Evolutionary conservation across 1,139 yeast genomes (phyloP).

Genomic region (Protomyces macrosporus): DNA sequence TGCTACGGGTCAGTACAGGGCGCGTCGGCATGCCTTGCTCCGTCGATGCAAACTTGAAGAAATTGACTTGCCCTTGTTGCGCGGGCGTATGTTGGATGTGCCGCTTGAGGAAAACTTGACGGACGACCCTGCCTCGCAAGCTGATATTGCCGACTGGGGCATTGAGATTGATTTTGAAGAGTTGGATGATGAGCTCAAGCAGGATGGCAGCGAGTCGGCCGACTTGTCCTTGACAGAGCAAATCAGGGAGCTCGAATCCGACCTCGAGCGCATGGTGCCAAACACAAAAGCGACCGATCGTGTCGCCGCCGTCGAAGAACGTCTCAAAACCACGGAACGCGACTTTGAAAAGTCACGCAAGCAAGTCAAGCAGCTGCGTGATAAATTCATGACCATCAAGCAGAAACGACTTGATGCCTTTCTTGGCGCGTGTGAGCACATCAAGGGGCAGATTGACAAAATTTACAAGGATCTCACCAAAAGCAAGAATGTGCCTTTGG

Average conservation of each 20-base stretch:
- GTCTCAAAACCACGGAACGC: slow-evolving; percentile 55
- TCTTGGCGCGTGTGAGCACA: slow-evolving; percentile 69
- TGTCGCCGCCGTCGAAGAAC: slow-evolving; percentile 60
- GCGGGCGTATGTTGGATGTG: slow-evolving; percentile 53
- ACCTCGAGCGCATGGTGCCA: slow-evolving; percentile 63
- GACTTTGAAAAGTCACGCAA: slow-evolving; percentile 63
- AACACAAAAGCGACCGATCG: slow-evolving; percentile 77
- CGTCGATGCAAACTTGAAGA: slow-evolving; percentile 73
- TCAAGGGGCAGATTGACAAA: slow-evolving; percentile 63
- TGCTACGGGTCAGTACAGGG: slow-evolving; percentile 50
- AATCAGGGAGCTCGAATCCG: slow-evolving; percentile 52
- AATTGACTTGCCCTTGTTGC: slow-evolving; percentile 57
- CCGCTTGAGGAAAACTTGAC: slow-evolving; percentile 40
- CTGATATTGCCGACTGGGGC: slow-evolving; percentile 41
- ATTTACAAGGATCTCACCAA: slow-evolving; percentile 86
- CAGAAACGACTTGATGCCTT: slow-evolving; percentile 57
- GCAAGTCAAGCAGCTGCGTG: slow-evolving; percentile 53
- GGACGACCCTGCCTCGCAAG: slow-evolving; percentile 26
- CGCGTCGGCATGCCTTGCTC: slow-evolving; percentile 57
- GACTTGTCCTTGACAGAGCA: slow-evolving; percentile 45
- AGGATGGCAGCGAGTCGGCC: slow-evolving; percentile 38
- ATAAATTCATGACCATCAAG: slow-evolving; percentile 57
- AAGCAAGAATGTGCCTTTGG: slow-evolving; percentile 59
- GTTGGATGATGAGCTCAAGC: slow-evolving; percentile 47
- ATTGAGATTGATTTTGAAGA: slow-evolving; percentile 55